Base-by-base conservation (phyloP, 768 basidiomycete species). In the Pilatotrama ljubarskyi region DNA sequence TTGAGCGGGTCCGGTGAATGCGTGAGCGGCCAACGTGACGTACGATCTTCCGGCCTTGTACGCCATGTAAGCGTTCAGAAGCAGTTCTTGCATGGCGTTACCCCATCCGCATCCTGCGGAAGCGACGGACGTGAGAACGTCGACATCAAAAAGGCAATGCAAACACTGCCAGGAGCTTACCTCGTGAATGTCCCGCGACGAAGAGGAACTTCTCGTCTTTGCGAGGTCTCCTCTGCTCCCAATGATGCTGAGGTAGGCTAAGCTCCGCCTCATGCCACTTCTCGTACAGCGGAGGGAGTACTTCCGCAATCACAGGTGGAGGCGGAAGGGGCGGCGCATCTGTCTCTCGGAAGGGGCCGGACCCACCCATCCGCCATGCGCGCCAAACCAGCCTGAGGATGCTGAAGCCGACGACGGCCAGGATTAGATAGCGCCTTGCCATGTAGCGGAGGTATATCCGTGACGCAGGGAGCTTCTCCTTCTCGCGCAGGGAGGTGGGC, bases 51-150 rank as follows among this genome's bases (percentile, higher is more conserved):
- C 72, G 1, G 78, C 52, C 6, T 61, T 40, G 60, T 75, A 74
- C 0, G 76, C 73, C 15, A 78, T 64, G 17, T 74, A 68, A 35
- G 73, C 68, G 17, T 64, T 72, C 38, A 77, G 50, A 7, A 76
- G 61, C 14, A 74, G 65, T 56, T 78, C 76, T 57, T 77, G 77
- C 76, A 77, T 72, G 22, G 71, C 67, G 50, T 78, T 77, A 38
- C 77, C 77, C 73, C 72, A 78, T 4, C 77, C 78, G 3, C 70
- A 72, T 38, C 69, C 77, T 78, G 5, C 8, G 22, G 7, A 11
- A 32, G 25, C 1, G 5, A 5, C 26, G 2, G 15, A 13, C 1
- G 1, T 20, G 18, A n/a, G 20, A 42, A 25, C 10, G 26, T 36
- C 20, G 5, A 7, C 14, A 3, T 41, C n/a, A 15, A 14, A 6